Base-by-base conservation (phyloP, 768 basidiomycete species). In the Tylopilus intermedius region DNA sequence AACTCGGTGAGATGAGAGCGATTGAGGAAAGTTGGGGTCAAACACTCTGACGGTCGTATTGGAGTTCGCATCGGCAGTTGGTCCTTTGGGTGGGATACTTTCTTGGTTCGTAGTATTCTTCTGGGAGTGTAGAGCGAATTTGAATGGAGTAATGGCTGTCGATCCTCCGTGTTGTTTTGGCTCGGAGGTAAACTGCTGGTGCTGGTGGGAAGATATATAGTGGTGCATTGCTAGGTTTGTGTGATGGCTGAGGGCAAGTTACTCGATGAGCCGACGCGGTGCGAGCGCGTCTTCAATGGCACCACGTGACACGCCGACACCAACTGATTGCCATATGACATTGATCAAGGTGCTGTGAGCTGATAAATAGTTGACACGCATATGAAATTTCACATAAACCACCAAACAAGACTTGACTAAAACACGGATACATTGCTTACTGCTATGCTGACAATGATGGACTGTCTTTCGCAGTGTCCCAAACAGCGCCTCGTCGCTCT, bases 111-210 rank as follows among this genome's bases (percentile, higher is more conserved):
- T 18, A 7, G 60, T 54, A 29, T 56, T 51, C 29, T 53, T 60
- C 50, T 53, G 58, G 18, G 54, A 37, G 26, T 51, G 53, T 0
- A 46, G 45, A 11, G 55, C 52, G 29, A 66, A 58, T 38, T 56
- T 66, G 62, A 52, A 64, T 3, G 56, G 54, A 29, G 54, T 50
- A 52, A 64, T 58, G 24, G 41, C 5, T 37, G 22, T 57, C 18
- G 29, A 24, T 24, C 24, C 24, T 24, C 24, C 24, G 24, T 24
- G 46, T 22, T 42, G 15, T 37, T 40, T 11, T 2, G 9, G 21
- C 10, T n/a, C 3, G 18, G 22, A 21, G 9, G 15, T 21, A 27
- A 8, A 11, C 29, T 29, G 21, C 4, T 8, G 18, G 18, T 54
- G 10, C 38, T 35, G 13, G 11, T 21, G 21, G 8, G 6, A 45